Evolutionary conservation across 805 yeast genomes (phyloP).

Genomic region (Starmerella bombi): DNA sequence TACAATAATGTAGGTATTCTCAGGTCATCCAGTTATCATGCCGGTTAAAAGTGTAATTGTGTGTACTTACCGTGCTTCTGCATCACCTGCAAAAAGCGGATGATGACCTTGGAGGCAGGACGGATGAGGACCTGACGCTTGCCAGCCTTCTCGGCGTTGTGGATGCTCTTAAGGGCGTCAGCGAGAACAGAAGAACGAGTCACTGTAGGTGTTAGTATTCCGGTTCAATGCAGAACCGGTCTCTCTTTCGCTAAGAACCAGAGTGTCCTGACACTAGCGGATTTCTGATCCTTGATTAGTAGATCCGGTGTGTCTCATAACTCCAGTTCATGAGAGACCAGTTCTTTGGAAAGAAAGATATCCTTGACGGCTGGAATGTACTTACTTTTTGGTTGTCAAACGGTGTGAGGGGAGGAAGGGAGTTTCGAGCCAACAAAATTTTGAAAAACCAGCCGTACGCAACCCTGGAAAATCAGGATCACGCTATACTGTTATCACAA

Average conservation of each 20-base stretch:
- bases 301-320: conserved; percentile 25
- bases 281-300: conserved; percentile 19
- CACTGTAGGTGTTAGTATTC: conserved; percentile 38
- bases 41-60: conserved; percentile 34
- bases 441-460: not conserved
- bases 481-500: no score
- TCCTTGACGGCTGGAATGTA: not conserved
- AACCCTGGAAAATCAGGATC: not conserved
- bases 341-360: conserved; percentile 16
- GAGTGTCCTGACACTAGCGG: conserved; percentile 22
- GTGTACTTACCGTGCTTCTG: conserved; percentile 77
- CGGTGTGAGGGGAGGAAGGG: not conserved
- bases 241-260: conserved; percentile 16
- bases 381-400: conserved; percentile 21
- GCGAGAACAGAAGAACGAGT: conserved; percentile 97
- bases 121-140: conserved; percentile 96
- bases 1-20: conserved; percentile 39
- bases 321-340: conserved; percentile 24
- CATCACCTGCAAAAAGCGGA: conserved; percentile 92
- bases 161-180: conserved; percentile 94
- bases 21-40: conserved; percentile 96
- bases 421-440: not conserved
- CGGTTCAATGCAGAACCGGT: conserved; percentile 15
- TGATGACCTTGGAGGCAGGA: conserved; percentile 96
- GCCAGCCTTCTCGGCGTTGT: conserved; percentile 99